These are phyloP conservation scores for Ascochyta lentis DNA, from an alignment of 2,329 filamentous ascomycete genomes.

Conservation along the genomic window DNA sequence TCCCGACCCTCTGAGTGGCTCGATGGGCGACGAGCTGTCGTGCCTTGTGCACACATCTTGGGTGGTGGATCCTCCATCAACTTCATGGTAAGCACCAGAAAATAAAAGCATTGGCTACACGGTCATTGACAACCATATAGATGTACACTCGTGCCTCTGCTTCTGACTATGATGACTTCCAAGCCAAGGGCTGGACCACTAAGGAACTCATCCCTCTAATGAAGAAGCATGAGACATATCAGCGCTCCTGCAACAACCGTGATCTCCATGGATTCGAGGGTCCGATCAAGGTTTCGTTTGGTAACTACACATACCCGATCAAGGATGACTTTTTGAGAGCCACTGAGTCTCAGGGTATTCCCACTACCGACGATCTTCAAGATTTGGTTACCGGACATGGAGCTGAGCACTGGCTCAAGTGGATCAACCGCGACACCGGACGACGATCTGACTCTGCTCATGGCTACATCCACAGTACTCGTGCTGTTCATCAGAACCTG, in stretches of 20 bases:
- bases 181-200: slow-evolving; percentile 79
- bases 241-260: slow-evolving; percentile 60
- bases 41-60: slow-evolving; percentile 76
- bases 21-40: slow-evolving; percentile 72
- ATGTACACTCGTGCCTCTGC: slow-evolving; percentile 77
- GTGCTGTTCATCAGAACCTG: slow-evolving; percentile 72
- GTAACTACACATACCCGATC: slow-evolving; percentile 81
- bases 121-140: slow-evolving; percentile 42
- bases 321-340: slow-evolving; percentile 81
- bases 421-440: slow-evolving; percentile 76
- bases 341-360: slow-evolving; percentile 75
- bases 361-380: slow-evolving; percentile 76
- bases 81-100: slow-evolving; percentile 65
- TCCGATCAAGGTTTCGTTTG: slow-evolving; percentile 81
- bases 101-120: slow-evolving; percentile 2
- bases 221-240: slow-evolving; percentile 83
- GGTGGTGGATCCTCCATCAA: slow-evolving; percentile 78
- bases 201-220: slow-evolving; percentile 77
- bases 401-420: slow-evolving; percentile 84
- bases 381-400: slow-evolving; percentile 72
- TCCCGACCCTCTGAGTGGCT: slow-evolving; percentile 77
- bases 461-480: slow-evolving; percentile 78
- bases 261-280: slow-evolving; percentile 79
- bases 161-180: slow-evolving; percentile 79
- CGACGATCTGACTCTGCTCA: slow-evolving; percentile 79